Conservation (phyloP, 441 rosid species). For the Gossypium davidsonii region DNA sequence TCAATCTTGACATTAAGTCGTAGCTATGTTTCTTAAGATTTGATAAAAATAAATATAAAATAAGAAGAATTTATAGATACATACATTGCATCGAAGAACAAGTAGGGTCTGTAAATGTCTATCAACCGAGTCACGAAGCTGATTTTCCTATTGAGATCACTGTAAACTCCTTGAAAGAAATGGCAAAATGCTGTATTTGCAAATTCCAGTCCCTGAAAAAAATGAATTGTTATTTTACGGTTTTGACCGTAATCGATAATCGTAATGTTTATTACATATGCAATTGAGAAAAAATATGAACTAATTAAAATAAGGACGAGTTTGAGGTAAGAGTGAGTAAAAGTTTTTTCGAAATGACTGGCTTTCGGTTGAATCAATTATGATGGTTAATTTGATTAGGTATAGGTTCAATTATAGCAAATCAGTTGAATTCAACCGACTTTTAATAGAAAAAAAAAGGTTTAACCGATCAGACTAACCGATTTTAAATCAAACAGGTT, state of each 20-base stretch:
- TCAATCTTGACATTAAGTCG: too few species aligned
- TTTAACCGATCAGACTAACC: too few species aligned
- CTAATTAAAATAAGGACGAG: too few species aligned
- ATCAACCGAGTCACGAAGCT: slow-evolving; percentile 36
- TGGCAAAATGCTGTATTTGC: slow-evolving; percentile 47
- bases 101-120: slow-evolving; percentile 52
- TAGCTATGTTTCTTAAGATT: not conserved
- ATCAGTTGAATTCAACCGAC: too few species aligned
- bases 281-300: too few species aligned
- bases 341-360: too few species aligned
- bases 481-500: too few species aligned
- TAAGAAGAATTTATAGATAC: not conserved
- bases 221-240: not conserved
- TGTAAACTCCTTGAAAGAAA: slow-evolving; percentile 35
- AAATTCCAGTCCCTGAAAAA: slow-evolving; percentile 44
- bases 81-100: slow-evolving; percentile 40
- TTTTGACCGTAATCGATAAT: not conserved
- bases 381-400: too few species aligned
- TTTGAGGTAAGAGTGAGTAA: too few species aligned
- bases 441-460: too few species aligned
- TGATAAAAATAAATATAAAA: not conserved
- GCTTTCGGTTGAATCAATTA: too few species aligned
- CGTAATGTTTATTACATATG: not conserved
- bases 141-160: slow-evolving; percentile 46
- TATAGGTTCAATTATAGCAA: too few species aligned